Evolutionary conservation across 2,329 filamentous ascomycete species (phyloP).

Genomic region (Aspergillus transmontanensis): DNA sequence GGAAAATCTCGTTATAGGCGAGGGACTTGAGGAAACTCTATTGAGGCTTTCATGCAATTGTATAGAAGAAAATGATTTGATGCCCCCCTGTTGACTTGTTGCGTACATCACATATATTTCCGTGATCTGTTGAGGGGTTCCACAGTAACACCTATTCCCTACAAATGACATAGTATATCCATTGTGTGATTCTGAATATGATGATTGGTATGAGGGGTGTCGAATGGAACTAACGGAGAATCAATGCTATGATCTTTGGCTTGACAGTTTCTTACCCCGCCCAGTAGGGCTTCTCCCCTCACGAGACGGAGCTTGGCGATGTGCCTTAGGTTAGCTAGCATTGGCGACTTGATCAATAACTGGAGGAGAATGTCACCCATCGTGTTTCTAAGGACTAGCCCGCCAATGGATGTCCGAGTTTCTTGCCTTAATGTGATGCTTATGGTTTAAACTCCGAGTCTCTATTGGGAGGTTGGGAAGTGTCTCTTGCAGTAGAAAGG

Average conservation of each 20-base stretch:
- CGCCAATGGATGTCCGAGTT: background rate
- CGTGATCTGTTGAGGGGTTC: too few relatives aligned
- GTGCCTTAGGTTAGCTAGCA: background rate
- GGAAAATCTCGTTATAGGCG: background rate
- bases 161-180: background rate
- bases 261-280: background rate
- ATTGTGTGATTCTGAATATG: background rate
- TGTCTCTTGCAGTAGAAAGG: too few relatives aligned
- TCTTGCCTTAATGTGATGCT: background rate
- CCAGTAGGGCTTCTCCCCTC: background rate
- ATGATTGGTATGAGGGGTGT: background rate
- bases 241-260: background rate
- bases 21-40: too few relatives aligned
- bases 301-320: background rate
- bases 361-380: too few relatives aligned
- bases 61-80: background rate
- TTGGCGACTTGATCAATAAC: background rate
- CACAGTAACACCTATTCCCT: too few relatives aligned
- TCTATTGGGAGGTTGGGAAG: too few relatives aligned
- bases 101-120: background rate
- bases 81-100: background rate
- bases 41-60: background rate
- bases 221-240: background rate
- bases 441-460: too few relatives aligned
- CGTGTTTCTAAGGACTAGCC: too few relatives aligned